Conservation (phyloP, 768 basidiomycete genomes). For the Naganishia antarctica region DNA sequence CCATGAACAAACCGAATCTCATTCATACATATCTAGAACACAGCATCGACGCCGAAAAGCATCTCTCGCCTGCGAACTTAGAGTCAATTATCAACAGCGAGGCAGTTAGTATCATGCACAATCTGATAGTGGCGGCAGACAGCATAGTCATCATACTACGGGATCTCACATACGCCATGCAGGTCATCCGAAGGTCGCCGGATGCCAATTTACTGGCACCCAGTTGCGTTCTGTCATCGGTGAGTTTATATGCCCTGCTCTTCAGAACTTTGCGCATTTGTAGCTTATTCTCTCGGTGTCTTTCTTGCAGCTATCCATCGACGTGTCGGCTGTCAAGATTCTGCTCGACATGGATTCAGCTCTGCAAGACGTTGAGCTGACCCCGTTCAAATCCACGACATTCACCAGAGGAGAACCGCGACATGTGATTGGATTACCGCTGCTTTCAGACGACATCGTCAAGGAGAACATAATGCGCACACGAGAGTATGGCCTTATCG, state of each 20-base stretch:
- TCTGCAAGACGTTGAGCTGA: conserved; percentile 3
- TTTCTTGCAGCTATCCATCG: not conserved
- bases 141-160: conserved; percentile 5
- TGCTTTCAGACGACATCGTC: conserved; percentile 10
- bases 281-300: not conserved
- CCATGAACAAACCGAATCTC: conserved; percentile 15
- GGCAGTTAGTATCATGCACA: conserved; percentile 3
- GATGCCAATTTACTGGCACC: conserved; percentile 17
- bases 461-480: conserved; percentile 11
- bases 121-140: conserved; percentile 4
- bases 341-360: conserved; percentile 16
- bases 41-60: not conserved
- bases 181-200: not conserved
- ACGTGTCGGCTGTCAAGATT: conserved; percentile 7
- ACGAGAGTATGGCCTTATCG: conserved; percentile 4
- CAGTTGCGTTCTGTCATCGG: conserved; percentile 7
- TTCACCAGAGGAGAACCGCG: not conserved
- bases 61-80: not conserved
- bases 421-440: conserved; percentile 1
- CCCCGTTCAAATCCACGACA: not conserved
- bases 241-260: not conserved
- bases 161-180: conserved; percentile 12
- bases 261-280: too few species aligned
- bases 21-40: conserved; percentile 14
- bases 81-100: conserved; percentile 1